A percentile compares a stretch with the other conserved stretches of the same genome.
Evolutionary conservation across 2,329 filamentous ascomycete genomes (phyloP).

Genomic region (Penicillium sp.): DNA sequence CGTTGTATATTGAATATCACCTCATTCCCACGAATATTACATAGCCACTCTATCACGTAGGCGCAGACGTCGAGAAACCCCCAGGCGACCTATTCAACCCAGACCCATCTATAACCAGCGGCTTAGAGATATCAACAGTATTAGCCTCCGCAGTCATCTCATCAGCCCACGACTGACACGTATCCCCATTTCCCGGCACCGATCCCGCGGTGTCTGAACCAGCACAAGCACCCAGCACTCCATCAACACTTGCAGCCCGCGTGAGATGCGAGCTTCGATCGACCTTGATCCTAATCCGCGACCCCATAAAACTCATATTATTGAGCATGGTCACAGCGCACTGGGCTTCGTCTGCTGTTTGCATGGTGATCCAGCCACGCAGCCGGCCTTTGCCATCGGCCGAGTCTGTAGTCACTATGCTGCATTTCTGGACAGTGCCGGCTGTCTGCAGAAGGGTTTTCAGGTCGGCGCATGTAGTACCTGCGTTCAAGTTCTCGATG

Average conservation of each 20-base stretch:
- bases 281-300: slow-evolving; percentile 33
- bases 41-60: slow-evolving; percentile 5
- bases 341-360: slow-evolving; percentile 34
- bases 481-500: slow-evolving; percentile 28
- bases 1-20: not conserved
- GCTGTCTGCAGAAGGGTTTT: slow-evolving; percentile 27
- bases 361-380: slow-evolving; percentile 28
- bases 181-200: not conserved
- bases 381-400: slow-evolving; percentile 18
- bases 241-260: not conserved
- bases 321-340: slow-evolving; percentile 33
- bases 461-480: slow-evolving; percentile 29
- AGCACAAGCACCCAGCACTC: too few relatives aligned
- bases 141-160: not conserved
- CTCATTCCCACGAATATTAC: slow-evolving; percentile 8
- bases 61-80: slow-evolving; percentile 15
- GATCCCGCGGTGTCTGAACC: not conserved
- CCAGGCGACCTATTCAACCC: slow-evolving; percentile 16
- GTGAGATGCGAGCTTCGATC: slow-evolving; percentile 14
- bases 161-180: slow-evolving; percentile 2
- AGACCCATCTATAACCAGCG: slow-evolving; percentile 23
- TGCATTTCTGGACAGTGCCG: slow-evolving; percentile 32
- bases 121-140: slow-evolving; percentile 2
- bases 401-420: slow-evolving; percentile 21
- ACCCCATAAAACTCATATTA: slow-evolving; percentile 31